These are phyloP conservation scores for Kodamaea fukazawae DNA, from an alignment of 805 yeast genomes.

Conservation along the genomic window DNA sequence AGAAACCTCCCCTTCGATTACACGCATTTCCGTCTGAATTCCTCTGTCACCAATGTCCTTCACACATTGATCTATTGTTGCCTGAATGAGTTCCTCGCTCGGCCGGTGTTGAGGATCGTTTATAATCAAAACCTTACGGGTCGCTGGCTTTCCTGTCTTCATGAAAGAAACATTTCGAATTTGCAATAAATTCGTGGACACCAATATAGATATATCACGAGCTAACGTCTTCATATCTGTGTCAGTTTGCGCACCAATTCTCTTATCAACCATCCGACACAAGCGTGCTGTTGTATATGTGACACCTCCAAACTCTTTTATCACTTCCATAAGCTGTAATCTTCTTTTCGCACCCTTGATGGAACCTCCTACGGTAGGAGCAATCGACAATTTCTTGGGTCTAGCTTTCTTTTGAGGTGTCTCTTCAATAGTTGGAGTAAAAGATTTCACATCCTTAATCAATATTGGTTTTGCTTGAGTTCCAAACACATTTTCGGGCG, in stretches of 20 bases:
- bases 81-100: conserved; percentile 25
- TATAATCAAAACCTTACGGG: conserved; percentile 32
- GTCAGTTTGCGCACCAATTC: conserved; percentile 23
- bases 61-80: conserved; percentile 23
- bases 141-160: conserved; percentile 25
- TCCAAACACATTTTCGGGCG: no score
- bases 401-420: conserved; percentile 3
- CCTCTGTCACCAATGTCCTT: conserved; percentile 22
- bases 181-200: conserved; percentile 21
- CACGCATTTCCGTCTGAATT: conserved; percentile 16
- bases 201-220: conserved; percentile 34
- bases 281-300: conserved; percentile 31
- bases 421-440: conserved; percentile 2
- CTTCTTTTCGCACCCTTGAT: conserved; percentile 32
- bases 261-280: conserved; percentile 31
- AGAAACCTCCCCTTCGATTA: conserved; percentile 28
- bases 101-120: conserved; percentile 28
- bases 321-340: conserved; percentile 25
- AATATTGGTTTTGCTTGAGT: no score
- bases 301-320: conserved; percentile 39
- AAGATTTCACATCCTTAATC: background rate
- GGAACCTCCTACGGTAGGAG: conserved; percentile 11
- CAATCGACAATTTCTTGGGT: background rate
- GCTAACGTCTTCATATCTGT: conserved; percentile 41
- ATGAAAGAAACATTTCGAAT: conserved; percentile 22